A percentile compares a stretch with the other conserved stretches of the same genome.
Conservation (phyloP, 2,329 filamentous ascomycete genomes). For the Cordyceps militaris region DNA sequence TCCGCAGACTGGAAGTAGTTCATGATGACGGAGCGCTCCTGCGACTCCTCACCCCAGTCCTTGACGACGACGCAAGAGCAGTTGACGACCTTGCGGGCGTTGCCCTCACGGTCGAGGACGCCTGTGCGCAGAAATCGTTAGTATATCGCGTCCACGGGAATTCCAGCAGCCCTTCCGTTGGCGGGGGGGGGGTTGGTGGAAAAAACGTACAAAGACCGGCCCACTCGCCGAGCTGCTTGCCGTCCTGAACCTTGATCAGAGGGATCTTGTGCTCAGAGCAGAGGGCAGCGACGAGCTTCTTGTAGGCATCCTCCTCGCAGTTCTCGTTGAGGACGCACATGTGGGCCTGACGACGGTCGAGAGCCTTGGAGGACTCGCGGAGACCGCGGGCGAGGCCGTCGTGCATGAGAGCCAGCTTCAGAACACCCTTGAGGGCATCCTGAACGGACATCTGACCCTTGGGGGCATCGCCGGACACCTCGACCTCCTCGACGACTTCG, state of each 20-base stretch:
- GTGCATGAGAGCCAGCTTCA: conserved; percentile 99
- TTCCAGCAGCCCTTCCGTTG: background rate
- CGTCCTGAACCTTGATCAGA: conserved; percentile 98
- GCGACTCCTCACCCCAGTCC: conserved; percentile 99
- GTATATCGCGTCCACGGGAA: conserved; percentile 17
- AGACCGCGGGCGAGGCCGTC: conserved; percentile 98
- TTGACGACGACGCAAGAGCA: conserved; percentile 99
- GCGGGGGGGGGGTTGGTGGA: background rate
- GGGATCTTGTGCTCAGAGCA: conserved; percentile 99
- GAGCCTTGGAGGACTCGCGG: conserved; percentile 96
- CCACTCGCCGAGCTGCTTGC: conserved; percentile 99
- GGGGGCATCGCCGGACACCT: conserved; percentile 86
- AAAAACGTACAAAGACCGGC: conserved; percentile 88
- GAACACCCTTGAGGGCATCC: conserved; percentile 96
- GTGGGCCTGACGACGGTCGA: conserved; percentile 97
- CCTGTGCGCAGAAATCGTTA: conserved; percentile 45
- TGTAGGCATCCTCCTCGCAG: conserved; percentile 99
- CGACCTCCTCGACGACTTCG: conserved; percentile 82
- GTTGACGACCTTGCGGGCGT: conserved; percentile 99
- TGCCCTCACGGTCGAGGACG: conserved; percentile 97
- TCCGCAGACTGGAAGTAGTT: conserved; percentile 99
- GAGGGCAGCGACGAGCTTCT: conserved; percentile 98
- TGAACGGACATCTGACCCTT: conserved; percentile 96
- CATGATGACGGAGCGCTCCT: conserved; percentile 97
- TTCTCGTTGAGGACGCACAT: conserved; percentile 99